phyloP scores from a whole-genome alignment of 768 basidiomycete genomes.

The Cystobasidiopsis lactophilus region DNA sequence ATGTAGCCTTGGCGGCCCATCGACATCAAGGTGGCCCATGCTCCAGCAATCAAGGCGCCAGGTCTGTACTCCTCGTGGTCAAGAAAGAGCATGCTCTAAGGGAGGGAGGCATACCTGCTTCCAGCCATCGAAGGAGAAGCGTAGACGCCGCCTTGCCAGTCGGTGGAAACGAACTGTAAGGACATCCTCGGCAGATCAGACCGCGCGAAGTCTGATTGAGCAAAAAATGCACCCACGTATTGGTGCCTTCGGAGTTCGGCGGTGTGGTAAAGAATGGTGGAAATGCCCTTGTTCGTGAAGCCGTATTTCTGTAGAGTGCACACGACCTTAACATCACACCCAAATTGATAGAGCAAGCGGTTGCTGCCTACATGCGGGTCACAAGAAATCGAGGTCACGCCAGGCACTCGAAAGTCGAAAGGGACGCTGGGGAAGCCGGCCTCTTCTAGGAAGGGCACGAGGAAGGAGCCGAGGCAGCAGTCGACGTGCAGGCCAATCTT shows the following conservation, averaged over 20 bases:
- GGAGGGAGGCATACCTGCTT: conserved; percentile 39
- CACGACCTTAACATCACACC: conserved; percentile 3
- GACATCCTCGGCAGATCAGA: conserved; percentile 5
- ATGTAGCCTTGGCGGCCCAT: conserved; percentile 78
- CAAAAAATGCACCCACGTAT: neutral
- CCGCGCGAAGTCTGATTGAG: conserved; percentile 1
- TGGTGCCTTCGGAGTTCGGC: neutral
- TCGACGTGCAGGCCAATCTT: conserved; percentile 81
- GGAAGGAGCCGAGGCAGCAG: conserved; percentile 68
- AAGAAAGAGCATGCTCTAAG: neutral
- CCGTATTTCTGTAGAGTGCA: conserved; percentile 30
- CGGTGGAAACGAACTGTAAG: conserved; percentile 18
- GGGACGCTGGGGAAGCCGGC: conserved; percentile 25
- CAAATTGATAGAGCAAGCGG: neutral
- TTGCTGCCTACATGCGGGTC: conserved; percentile 72
- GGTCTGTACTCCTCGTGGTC: conserved; percentile 34
- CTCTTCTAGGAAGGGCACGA: conserved; percentile 72
- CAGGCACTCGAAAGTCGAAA: conserved; percentile 76
- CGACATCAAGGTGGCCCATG: conserved; percentile 90
- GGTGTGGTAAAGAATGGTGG: conserved; percentile 82
- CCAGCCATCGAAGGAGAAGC: conserved; percentile 74
- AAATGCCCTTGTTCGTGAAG: conserved; percentile 82
- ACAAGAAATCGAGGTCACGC: conserved; percentile 85
- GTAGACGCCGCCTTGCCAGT: conserved; percentile 54
- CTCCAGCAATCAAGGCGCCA: conserved; percentile 75